A percentile compares a stretch with the other conserved stretches of the same genome.
phyloP scores from a whole-genome alignment of 352 stramenopile species.

The Thraustochytrium striatum region DNA sequence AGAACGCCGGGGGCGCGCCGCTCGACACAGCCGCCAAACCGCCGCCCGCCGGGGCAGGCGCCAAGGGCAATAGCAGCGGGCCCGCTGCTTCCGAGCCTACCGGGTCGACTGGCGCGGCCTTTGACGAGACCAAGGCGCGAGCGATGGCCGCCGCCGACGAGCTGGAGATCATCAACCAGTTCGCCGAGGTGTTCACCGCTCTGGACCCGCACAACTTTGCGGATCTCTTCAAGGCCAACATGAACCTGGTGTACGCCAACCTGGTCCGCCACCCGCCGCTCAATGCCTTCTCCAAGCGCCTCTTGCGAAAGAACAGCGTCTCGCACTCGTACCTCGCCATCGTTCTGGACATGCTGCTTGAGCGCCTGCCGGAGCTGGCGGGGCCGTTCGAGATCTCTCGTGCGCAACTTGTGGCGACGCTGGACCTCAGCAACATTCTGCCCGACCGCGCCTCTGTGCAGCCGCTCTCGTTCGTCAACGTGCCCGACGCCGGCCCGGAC shows the following conservation, averaged over 20 bases:
- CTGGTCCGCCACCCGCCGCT: slow-evolving; percentile 60
- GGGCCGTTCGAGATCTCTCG: not conserved
- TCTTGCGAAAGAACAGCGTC: slow-evolving; percentile 35
- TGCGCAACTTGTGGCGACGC: not conserved
- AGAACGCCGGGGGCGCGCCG: not conserved
- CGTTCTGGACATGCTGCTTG: slow-evolving; percentile 35
- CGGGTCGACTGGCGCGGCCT: slow-evolving; percentile 53
- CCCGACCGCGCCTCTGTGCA: not conserved
- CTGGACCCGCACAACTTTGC: slow-evolving; percentile 66
- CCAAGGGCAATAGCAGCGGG: slow-evolving; percentile 38
- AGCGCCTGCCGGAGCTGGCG: slow-evolving; percentile 5
- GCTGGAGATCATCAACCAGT: slow-evolving; percentile 93
- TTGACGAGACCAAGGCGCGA: not conserved
- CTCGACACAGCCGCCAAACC: slow-evolving; percentile 49
- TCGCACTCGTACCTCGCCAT: slow-evolving; percentile 32
- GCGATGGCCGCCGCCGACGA: slow-evolving; percentile 67
- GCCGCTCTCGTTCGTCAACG: not conserved
- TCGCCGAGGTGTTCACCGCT: slow-evolving; percentile 90
- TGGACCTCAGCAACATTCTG: slow-evolving; percentile 41
- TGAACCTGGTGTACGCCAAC: slow-evolving; percentile 46
- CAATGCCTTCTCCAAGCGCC: slow-evolving; percentile 31
- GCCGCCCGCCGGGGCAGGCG: slow-evolving; percentile 55
- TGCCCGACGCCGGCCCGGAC: not conserved
- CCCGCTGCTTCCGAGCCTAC: slow-evolving; percentile 43
- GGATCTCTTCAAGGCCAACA: slow-evolving; percentile 1